These are phyloP conservation scores for Calycina marina DNA, from an alignment of 2,329 filamentous ascomycete genomes.

Conservation along the genomic window DNA sequence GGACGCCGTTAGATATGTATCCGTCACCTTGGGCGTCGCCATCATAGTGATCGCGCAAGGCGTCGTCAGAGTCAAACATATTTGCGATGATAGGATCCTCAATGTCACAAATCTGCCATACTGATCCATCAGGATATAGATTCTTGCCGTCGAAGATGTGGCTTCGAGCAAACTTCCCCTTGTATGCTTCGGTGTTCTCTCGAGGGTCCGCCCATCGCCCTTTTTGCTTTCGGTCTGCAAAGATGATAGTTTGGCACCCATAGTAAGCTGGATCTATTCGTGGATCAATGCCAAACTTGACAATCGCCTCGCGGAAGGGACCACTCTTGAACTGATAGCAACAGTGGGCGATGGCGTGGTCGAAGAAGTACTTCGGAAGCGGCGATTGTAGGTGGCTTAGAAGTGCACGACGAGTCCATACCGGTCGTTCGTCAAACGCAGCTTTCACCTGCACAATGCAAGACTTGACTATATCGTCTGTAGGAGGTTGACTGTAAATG, in stretches of 20 bases:
- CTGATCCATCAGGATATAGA: slow-evolving; percentile 66
- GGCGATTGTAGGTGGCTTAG: slow-evolving; percentile 51
- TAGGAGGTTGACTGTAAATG: too few relatives aligned
- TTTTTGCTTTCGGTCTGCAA: slow-evolving; percentile 33
- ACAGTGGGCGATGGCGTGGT: slow-evolving; percentile 66
- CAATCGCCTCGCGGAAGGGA: slow-evolving; percentile 78
- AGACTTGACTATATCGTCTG: slow-evolving; percentile 41
- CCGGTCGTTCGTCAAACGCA: slow-evolving; percentile 59
- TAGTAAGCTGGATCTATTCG: slow-evolving; percentile 62
- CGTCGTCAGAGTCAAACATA: background rate
- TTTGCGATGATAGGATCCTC: slow-evolving; percentile 47
- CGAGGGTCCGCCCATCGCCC: slow-evolving; percentile 13
- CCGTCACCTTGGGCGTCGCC: slow-evolving; percentile 52
- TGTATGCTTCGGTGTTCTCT: slow-evolving; percentile 11
- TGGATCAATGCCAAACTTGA: slow-evolving; percentile 78
- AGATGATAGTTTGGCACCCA: slow-evolving; percentile 78
- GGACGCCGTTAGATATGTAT: slow-evolving; percentile 72
- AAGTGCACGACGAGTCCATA: slow-evolving; percentile 76
- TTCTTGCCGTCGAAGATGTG: slow-evolving; percentile 75
- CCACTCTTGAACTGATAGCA: slow-evolving; percentile 89
- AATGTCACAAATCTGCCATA: slow-evolving; percentile 92
- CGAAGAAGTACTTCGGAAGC: slow-evolving; percentile 41
- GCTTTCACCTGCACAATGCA: slow-evolving; percentile 49
- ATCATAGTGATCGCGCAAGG: slow-evolving; percentile 48
- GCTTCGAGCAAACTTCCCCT: slow-evolving; percentile 25